A percentile compares a stretch with the other conserved stretches of the same genome.
phyloP scores from a whole-genome alignment of 2,329 filamentous ascomycete species.

The Penicillium capsulatum region DNA sequence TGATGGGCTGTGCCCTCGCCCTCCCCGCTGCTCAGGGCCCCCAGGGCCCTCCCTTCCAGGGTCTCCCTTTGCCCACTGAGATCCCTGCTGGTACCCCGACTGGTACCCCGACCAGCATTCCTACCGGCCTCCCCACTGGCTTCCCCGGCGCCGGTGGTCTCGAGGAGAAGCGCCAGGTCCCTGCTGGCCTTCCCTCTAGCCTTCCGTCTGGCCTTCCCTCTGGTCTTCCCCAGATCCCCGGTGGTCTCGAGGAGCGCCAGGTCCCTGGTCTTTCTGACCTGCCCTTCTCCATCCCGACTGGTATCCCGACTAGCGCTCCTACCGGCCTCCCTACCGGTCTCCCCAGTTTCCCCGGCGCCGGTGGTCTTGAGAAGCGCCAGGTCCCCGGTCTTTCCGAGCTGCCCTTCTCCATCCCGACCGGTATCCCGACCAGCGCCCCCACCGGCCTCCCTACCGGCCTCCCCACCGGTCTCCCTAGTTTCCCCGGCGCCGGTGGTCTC shows the following conservation, averaged over 20 bases:
- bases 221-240: no score
- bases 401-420: not conserved
- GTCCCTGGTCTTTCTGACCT: constrained; percentile 2
- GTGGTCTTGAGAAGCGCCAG: no score
- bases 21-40: constrained; percentile 10
- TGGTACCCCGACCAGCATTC: constrained; percentile 1
- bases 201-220: no score
- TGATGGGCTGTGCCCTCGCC: constrained; percentile 24
- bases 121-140: no score
- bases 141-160: no score
- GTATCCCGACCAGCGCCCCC: constrained; percentile 1
- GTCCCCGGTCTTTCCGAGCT: constrained; percentile 3
- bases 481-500: no score
- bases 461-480: no score
- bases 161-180: constrained; percentile 9
- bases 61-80: not conserved
- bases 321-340: no score
- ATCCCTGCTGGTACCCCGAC: constrained; percentile 1
- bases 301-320: no score
- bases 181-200: not conserved
- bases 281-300: constrained; percentile 3
- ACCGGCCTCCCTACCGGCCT: not conserved
- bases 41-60: not conserved
- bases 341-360: no score
- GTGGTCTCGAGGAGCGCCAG: constrained; percentile 9